Evolutionary conservation across 495 filamentous ascomycete genomes (phyloP), one percentile per base, ranked within the genome.

Genomic region (Annulohypoxylon moriforme): DNA sequence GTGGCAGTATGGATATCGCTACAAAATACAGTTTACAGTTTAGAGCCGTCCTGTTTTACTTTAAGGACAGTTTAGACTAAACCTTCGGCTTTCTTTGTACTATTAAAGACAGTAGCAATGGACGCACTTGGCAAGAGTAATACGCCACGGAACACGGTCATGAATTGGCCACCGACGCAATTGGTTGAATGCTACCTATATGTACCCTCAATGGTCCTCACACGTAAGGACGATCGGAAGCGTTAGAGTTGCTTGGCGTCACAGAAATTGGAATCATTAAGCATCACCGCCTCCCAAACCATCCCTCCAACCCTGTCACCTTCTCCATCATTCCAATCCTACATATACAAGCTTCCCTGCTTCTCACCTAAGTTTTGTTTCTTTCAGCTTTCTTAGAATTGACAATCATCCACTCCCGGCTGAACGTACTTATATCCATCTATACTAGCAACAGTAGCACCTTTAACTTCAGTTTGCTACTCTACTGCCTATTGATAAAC

Each of bases 191-290:
- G 11, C 36, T 40, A n/a, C n/a, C 13, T 40, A 40, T 16, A 29
- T 29, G 24, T 49, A 49, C 46, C 24, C 25, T 53, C 49, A 18
- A 16, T 10, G 29, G 10, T n/a, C 16, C 25, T 34, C 27, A 33
- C 50, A 18, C 50, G 29, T 25, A 29, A 4, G 11, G 47, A 49
- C 6, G 18, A 13, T 25, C 20, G 7, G 24, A 14, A 24, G n/a
- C n/a, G 10, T 29, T 52, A 52, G 47, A 56, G 52, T 36, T 56
- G 52, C 52, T 56, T 56, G 52, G 52, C 52, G 47, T 52, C 47
- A 52, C 47, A 52, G 47, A 27, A 50, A 27, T n/a, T n/a, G 47
- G 13, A 52, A n/a, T 52, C 22, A 16, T 52, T 14, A 13, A 13
- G 11, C 22, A 52, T 52, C 47, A 52, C 47, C 24, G 13, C 22